These are phyloP conservation scores for Musa itinerans DNA, from an alignment of 176 grass and related monocot species.

Conservation along the genomic window DNA sequence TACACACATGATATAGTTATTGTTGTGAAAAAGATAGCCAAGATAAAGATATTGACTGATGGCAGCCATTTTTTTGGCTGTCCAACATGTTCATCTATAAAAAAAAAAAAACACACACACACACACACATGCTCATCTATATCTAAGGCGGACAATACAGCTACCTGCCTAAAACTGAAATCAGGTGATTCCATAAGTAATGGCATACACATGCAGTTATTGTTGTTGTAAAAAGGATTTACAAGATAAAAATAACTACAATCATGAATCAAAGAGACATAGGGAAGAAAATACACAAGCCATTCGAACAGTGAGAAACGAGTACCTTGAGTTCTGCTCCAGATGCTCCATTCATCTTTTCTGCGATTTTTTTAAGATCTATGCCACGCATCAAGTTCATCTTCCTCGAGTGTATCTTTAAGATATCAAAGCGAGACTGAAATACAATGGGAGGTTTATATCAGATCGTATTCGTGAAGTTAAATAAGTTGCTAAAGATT, in stretches of 20 bases:
- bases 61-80: too few relatives aligned
- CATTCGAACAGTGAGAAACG: background rate
- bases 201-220: background rate
- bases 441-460: conserved; percentile 2
- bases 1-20: too few relatives aligned
- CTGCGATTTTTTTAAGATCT: conserved; percentile 97
- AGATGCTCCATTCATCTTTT: conserved; percentile 94
- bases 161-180: too few relatives aligned
- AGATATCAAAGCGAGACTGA: conserved; percentile 94
- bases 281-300: background rate
- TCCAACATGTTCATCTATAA: too few relatives aligned
- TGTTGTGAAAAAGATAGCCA: too few relatives aligned
- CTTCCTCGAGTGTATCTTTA: conserved; percentile 97
- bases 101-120: too few relatives aligned
- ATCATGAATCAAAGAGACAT: background rate
- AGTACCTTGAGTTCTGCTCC: conserved; percentile 95
- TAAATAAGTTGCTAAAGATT: conserved; percentile 8
- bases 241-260: background rate
- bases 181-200: too few relatives aligned
- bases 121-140: too few relatives aligned
- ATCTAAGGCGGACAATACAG: too few relatives aligned
- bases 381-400: conserved; percentile 99
- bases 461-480: background rate
- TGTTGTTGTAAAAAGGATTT: background rate
- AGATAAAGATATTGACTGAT: too few relatives aligned